phyloP scores from a whole-genome alignment of 768 basidiomycete species.

The Podaxis rugospora region DNA sequence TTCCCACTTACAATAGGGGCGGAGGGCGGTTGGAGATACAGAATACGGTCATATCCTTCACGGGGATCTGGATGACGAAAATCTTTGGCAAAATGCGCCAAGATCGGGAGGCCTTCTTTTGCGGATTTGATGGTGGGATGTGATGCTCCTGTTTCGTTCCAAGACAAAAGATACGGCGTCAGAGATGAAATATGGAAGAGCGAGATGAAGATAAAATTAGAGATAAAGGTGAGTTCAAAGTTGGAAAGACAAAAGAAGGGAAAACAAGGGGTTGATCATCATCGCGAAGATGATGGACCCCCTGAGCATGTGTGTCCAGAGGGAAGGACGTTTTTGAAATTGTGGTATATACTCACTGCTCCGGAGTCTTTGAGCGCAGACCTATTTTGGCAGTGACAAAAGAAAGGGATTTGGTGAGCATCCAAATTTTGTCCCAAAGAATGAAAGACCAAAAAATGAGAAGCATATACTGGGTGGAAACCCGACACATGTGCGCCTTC shows the following conservation, averaged over 20 bases:
- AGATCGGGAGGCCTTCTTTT: constrained; percentile 53
- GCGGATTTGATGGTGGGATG: constrained; percentile 75
- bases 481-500: neutral
- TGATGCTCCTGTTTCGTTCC: constrained; percentile 44
- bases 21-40: constrained; percentile 39
- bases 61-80: constrained; percentile 48
- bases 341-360: neutral
- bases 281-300: neutral
- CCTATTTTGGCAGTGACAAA: constrained; percentile 8
- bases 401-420: neutral
- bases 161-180: neutral
- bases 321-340: neutral
- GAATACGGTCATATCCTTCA: constrained; percentile 67
- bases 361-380: neutral
- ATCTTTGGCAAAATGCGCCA: constrained; percentile 61
- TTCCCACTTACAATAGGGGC: constrained; percentile 27
- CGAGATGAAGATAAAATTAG: constrained; percentile 2
- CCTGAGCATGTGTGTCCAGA: neutral
- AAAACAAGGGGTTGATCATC: neutral
- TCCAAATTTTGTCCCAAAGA: neutral
- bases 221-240: neutral
- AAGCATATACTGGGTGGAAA: neutral
- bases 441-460: neutral
- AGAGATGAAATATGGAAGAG: neutral
- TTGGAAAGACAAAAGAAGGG: constrained; percentile 1